Base-by-base conservation (phyloP, 768 basidiomycete genomes). In the Hypholoma sublateritium region DNA sequence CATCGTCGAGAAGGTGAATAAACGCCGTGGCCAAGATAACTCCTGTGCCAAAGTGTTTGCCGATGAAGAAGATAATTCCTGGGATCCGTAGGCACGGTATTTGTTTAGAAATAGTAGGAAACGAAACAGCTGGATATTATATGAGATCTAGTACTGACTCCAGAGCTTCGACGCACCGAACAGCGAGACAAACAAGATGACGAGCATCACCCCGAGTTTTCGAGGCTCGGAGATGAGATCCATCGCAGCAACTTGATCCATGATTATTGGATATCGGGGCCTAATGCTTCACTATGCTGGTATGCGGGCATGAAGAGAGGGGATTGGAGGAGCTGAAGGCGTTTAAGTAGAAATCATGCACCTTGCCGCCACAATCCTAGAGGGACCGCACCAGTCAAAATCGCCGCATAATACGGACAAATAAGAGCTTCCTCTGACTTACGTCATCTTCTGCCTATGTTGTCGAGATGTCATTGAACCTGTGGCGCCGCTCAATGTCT, bases 31-130 rank as follows among this genome's bases (percentile, higher is more conserved):
- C 85, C 4, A 93, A 69, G 34, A 93, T 93, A 13, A 91, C 89
- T 11, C 90, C 90, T 13, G 91, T 93, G 35, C 91, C 91, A 62
- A 93, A 92, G 67, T 93, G 91, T 64, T 92, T 93, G 37, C 88
- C 90, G n/a, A 91, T 76, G 70, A 93, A 93, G 67, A 93, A 93
- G 16, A 87, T 64, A 14, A 89, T 73, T 21, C 79, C 78, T 1
- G 89, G 89, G 62, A 91, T 85, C 51, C 79, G 78, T 19, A 91
- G 63, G 55, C 76, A 76, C 5, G 77, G 74, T 13, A 79, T 64
- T 1, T 76, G 77, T 56, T 80, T 82, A 0, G 89, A 88, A 22
- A 90, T 55, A 1, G 82, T 73, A 0, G 91, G 91, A 59, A 93
- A 88, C 0, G 87, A 87, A 1, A 84, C 86, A n/a, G 91, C 90